These are phyloP conservation scores for Leptodontidium sp. DNA, from an alignment of 2,329 filamentous ascomycete genomes.

Conservation along the genomic window DNA sequence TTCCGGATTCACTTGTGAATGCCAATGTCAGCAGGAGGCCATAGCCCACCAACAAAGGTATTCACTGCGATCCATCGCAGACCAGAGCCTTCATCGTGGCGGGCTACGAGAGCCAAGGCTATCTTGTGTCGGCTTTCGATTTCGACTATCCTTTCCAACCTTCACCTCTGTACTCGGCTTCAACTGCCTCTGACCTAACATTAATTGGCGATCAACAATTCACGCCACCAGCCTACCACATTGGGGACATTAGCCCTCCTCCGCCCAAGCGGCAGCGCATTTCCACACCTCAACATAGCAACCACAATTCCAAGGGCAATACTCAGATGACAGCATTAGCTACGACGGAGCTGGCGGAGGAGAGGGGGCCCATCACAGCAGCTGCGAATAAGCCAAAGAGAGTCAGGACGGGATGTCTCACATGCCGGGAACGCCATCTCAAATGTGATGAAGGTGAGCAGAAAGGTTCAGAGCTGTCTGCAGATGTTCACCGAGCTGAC, in stretches of 20 bases:
- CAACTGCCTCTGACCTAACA: constrained; percentile 43
- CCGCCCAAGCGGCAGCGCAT: constrained; percentile 39
- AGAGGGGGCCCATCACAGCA: constrained; percentile 30
- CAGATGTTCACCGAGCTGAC: constrained; percentile 8
- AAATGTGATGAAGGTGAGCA: constrained; percentile 83
- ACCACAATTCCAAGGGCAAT: constrained; percentile 32
- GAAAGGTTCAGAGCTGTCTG: constrained; percentile 55
- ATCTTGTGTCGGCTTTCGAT: constrained; percentile 42
- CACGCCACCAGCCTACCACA: constrained; percentile 35
- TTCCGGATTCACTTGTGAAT: constrained; percentile 24
- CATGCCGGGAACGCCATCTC: constrained; percentile 86
- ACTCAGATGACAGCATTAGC: constrained; percentile 41
- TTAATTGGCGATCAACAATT: constrained; percentile 43
- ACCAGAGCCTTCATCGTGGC: constrained; percentile 42
- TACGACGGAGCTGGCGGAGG: constrained; percentile 29
- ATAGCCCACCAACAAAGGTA: constrained; percentile 21
- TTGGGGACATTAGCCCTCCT: constrained; percentile 37
- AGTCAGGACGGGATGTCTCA: constrained; percentile 89
- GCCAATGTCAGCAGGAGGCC: constrained; percentile 39
- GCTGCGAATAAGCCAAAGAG: constrained; percentile 73
- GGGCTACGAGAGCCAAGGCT: constrained; percentile 43
- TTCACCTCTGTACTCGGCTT: constrained; percentile 43
- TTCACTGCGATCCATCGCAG: constrained; percentile 43
- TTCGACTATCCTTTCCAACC: constrained; percentile 42
- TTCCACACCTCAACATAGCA: constrained; percentile 28